Evolutionary conservation across 139 green algal species (phyloP).

Genomic region (Closterium sp.): DNA sequence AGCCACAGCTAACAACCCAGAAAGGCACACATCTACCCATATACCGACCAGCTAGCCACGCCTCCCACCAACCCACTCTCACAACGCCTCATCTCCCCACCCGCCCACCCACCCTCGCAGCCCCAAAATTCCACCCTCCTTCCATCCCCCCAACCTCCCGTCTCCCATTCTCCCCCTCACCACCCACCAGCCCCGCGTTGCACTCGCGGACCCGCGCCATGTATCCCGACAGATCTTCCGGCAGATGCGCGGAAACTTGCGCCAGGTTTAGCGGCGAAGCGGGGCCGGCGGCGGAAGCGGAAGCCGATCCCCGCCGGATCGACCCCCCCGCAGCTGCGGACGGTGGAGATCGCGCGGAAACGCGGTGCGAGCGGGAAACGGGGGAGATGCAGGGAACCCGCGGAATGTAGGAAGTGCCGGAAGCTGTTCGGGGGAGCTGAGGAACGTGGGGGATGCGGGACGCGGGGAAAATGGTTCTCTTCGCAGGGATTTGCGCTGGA

Average conservation of each 20-base stretch:
- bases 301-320: not conserved
- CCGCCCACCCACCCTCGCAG: too few species aligned
- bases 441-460: not conserved
- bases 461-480: not conserved
- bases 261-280: not conserved
- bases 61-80: too few species aligned
- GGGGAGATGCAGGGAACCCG: not conserved
- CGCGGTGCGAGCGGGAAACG: not conserved
- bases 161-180: not conserved
- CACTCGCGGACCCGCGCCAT: slow-evolving; percentile 5
- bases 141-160: not conserved
- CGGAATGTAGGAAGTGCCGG: not conserved
- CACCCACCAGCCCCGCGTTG: slow-evolving; percentile 15
- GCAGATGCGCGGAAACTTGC: not conserved
- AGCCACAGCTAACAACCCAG: too few species aligned
- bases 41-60: too few species aligned
- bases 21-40: too few species aligned
- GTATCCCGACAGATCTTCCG: not conserved
- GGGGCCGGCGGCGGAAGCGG: not conserved
- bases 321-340: not conserved
- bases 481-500: too few species aligned
- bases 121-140: not conserved
- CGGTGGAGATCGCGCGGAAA: not conserved
- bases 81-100: too few species aligned
- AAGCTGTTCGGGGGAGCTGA: not conserved